Evolutionary conservation across 2,329 filamentous ascomycete genomes (phyloP), one percentile per base, ranked within the genome.

Genomic region (Alternaria sp.): DNA sequence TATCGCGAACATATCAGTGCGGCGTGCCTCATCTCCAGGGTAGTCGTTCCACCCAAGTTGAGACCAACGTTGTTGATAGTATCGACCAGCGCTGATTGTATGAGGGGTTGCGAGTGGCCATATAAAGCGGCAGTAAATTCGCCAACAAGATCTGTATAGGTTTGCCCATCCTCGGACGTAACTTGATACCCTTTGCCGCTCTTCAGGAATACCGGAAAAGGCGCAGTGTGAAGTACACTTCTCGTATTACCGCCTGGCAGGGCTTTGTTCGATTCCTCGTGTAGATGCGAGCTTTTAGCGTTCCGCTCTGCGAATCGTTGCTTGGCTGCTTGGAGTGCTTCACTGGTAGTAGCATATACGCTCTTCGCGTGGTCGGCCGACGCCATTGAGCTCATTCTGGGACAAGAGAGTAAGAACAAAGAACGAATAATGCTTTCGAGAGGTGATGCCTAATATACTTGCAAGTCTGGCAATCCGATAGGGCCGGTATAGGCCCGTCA

Each of bases 231-330:
- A 7, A 80, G 65, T 11, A 80, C 62, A 32, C 72, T 75, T 5
- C 78, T 68, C 0, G 79, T 81, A 62, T 36, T 81, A 28, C 78
- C 78, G 25, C 79, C 78, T 1, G 79, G 79, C 3, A 81, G 59
- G 44, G 66, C 71, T 30, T 69, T 62, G 5, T 59, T 65, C 1
- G 79, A 74, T 46, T 70, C 62, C 27, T 75, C 36, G 49, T 80
- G 73, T 28, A 77, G 36, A n/a, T 54, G 56, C 30, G 70, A 51
- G 27, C 73, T 77, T 20, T 57, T 63, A 3, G 50, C 27, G 54
- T 76, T 74, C 27, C 63, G 57, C 28, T 62, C 61, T n/a, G 54
- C 51, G 40, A 70, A 65, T 58, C 62, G 52, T 12, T 53, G 34
- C 44, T 67, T 66, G 5, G 71, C 72, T 18, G 64, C 68, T 20